Conservation (phyloP, 805 yeast species). For the Priceomyces medius region DNA sequence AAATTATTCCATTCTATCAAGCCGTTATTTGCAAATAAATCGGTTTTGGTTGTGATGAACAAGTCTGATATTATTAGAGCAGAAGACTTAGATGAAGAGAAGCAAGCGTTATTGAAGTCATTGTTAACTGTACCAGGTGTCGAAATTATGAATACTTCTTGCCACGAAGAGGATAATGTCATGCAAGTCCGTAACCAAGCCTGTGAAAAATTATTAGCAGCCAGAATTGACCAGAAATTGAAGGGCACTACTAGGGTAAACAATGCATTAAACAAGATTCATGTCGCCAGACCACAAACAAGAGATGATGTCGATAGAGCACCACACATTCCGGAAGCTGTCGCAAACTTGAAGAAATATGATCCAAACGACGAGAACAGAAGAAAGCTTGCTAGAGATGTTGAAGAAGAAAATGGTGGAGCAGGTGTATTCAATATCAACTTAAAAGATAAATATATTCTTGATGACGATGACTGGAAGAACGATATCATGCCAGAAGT, state of each 20-base stretch:
- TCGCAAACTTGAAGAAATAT: slow-evolving; percentile 58
- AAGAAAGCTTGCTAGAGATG: slow-evolving; percentile 77
- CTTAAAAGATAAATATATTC: slow-evolving; percentile 84
- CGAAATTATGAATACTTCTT: slow-evolving; percentile 89
- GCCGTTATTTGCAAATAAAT: slow-evolving; percentile 95
- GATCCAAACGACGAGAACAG: slow-evolving; percentile 81
- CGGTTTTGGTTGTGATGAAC: slow-evolving; percentile 93
- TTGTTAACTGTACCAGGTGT: slow-evolving; percentile 72
- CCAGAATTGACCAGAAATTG: slow-evolving; percentile 94
- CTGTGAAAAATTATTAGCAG: slow-evolving; percentile 92
- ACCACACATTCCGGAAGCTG: slow-evolving; percentile 80
- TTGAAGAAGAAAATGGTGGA: slow-evolving; percentile 95
- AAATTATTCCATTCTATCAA: slow-evolving; percentile 95
- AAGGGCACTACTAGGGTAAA: slow-evolving; percentile 88
- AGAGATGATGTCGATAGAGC: slow-evolving; percentile 84
- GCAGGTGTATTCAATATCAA: slow-evolving; percentile 97
- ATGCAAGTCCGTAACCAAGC: slow-evolving; percentile 96
- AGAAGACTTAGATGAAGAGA: slow-evolving; percentile 77
- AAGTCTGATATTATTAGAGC: slow-evolving; percentile 87
- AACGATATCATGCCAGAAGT: slow-evolving; percentile 96
- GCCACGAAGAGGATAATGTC: slow-evolving; percentile 90
- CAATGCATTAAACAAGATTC: slow-evolving; percentile 90
- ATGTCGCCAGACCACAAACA: slow-evolving; percentile 84
- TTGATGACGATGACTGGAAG: slow-evolving; percentile 98
- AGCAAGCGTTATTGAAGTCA: slow-evolving; percentile 67